Base-by-base conservation (phyloP, 2,329 filamentous ascomycete genomes). In the Penicillium fuscoglaucum region DNA sequence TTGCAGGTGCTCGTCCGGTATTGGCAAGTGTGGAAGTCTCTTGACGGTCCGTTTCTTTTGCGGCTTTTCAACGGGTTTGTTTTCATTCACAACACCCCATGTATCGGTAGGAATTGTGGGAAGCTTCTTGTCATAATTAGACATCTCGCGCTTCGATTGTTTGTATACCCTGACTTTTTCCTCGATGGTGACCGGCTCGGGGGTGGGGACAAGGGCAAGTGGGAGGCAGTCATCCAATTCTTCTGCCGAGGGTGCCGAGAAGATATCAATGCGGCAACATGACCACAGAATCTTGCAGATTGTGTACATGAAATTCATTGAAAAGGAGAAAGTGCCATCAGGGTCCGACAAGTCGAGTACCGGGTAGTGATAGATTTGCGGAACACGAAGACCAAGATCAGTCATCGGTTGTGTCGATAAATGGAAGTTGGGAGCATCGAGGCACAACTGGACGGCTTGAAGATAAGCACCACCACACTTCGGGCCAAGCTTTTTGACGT, bases 401-500 rank as follows among this genome's bases (percentile, higher is more conserved):
- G 71, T 70, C 68, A 77, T 76, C 6, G 76, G 75, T 48, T 77
- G 73, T 4, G 75, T 76, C 1, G 75, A 77, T 21, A 76, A 66
- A 58, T 74, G 71, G 56, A 76, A 77, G 62, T 87, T 84, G 3
- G 83, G 83, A 10, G 84, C 82, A 67, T 81, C 80, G 45, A 88
- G 78, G 66, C 85, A 88, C 46, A 84, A 79, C 63, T 86, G 82
- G 12, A 88, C 85, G 4, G 83, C 82, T 61, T 84, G 81, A 76
- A 87, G 83, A 67, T 87, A 88, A 3, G 83, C 80, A 39, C 79
- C 84, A n/a, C 86, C 85, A 67, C 85, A 87, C 69, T 86, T 87
- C 0, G 83, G 81, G 2, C 82, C 83, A 33, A 88, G 73, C 61
- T 85, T 85, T 35, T 84, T 82, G 44, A 86, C 80, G 66, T 86